These are phyloP conservation scores for Neoarthrinium moseri DNA, from an alignment of 2,329 filamentous ascomycete genomes.

Conservation along the genomic window DNA sequence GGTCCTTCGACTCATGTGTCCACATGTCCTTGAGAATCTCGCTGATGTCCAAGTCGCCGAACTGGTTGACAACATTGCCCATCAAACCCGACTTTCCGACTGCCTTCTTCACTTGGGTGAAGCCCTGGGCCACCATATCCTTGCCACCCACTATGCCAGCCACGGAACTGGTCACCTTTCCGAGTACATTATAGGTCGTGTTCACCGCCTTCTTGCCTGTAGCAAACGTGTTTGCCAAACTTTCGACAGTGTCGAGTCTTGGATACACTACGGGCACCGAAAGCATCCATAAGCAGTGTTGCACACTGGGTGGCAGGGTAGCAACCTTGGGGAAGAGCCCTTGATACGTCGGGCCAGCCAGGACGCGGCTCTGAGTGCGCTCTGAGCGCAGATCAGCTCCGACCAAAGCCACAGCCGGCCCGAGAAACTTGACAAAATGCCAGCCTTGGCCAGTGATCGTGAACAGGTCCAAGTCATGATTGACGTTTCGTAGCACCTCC, in stretches of 20 bases:
- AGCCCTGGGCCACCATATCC: constrained; percentile 87
- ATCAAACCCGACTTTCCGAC: constrained; percentile 94
- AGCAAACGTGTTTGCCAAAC: constrained; percentile 84
- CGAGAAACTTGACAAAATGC: constrained; percentile 97
- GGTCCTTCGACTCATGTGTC: constrained; percentile 97
- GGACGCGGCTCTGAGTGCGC: constrained; percentile 83
- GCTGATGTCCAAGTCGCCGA: constrained; percentile 91
- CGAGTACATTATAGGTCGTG: constrained; percentile 91
- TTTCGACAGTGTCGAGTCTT: constrained; percentile 86
- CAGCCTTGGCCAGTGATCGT: constrained; percentile 96
- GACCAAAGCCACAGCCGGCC: constrained; percentile 84
- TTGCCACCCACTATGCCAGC: constrained; percentile 95
- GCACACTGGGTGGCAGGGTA: constrained; percentile 84
- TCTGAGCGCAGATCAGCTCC: constrained; percentile 92
- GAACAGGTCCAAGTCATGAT: constrained; percentile 87
- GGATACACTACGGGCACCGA: constrained; percentile 91
- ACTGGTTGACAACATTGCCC: constrained; percentile 93
- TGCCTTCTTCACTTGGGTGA: constrained; percentile 92
- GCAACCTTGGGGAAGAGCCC: constrained; percentile 96
- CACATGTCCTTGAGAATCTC: constrained; percentile 96
- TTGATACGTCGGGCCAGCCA: constrained; percentile 96
- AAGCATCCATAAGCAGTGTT: constrained; percentile 96
- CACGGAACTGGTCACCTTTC: constrained; percentile 91
- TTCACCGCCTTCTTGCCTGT: constrained; percentile 97
- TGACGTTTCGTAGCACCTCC: constrained; percentile 87